These are phyloP conservation scores for Aegilops sharonensis DNA, from an alignment of 176 grass and related monocot genomes.

Conservation along the genomic window DNA sequence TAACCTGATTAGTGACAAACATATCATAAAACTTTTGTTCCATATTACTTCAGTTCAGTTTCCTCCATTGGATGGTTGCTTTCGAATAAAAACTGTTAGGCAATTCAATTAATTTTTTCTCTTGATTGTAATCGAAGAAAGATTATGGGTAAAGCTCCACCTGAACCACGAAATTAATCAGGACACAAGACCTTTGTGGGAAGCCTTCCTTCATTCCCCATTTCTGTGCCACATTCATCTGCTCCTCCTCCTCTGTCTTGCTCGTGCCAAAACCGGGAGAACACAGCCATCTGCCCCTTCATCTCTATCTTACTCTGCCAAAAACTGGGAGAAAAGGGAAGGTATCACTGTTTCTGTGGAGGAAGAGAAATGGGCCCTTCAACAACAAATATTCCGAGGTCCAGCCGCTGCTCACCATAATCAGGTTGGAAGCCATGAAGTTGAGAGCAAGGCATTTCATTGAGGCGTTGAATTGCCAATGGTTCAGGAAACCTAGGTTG, in stretches of 20 bases:
- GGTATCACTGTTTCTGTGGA: not conserved
- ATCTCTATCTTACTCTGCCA: not conserved
- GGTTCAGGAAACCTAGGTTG: not conserved
- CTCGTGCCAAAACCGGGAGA: not conserved
- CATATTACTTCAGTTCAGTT: not conserved
- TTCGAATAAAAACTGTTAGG: not conserved
- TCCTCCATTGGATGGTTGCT: not conserved
- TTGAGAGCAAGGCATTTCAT: not conserved
- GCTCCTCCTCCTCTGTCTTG: not conserved
- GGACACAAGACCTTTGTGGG: not conserved
- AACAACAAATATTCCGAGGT: not conserved
- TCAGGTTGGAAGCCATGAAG: not conserved
- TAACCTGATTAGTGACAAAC: not conserved
- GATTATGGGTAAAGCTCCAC: not conserved
- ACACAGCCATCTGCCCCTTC: not conserved
- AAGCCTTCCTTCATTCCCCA: not conserved
- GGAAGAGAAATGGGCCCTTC: not conserved
- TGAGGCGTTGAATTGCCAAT: not conserved
- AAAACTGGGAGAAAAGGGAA: not conserved
- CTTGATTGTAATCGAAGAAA: not conserved
- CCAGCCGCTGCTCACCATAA: not conserved
- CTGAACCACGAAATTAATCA: not conserved
- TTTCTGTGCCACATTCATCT: not conserved
- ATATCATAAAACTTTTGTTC: no score
- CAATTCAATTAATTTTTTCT: not conserved